Conservation (phyloP, 148 eudicot species). For the Hydrangea macrophylla region DNA sequence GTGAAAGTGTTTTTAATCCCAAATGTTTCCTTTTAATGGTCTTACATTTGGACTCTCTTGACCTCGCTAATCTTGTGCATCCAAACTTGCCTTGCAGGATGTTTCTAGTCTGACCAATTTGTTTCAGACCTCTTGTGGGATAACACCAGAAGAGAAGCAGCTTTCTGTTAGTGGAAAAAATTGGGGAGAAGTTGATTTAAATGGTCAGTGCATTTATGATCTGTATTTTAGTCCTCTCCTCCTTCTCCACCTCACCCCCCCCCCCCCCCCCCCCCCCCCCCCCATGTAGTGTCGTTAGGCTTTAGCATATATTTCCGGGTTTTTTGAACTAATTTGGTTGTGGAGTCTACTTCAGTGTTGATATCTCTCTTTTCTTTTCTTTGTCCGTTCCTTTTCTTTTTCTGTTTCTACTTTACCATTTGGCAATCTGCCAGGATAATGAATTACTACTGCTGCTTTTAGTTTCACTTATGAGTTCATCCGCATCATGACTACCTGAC, state of each 20-base stretch:
- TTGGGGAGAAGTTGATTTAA: slow-evolving; percentile 90
- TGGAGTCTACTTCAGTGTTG: no score
- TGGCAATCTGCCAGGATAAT: no score
- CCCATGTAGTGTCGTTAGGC: no score
- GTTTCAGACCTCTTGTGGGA: slow-evolving; percentile 61
- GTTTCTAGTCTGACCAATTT: slow-evolving; percentile 61
- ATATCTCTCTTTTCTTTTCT: no score
- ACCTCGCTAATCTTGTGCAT: background rate
- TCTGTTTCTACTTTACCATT: no score
- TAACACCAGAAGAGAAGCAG: slow-evolving; percentile 85
- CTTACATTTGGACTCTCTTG: slow-evolving; percentile 1
- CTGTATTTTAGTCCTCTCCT: background rate
- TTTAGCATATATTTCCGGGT: no score
- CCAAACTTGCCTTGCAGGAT: slow-evolving; percentile 50
- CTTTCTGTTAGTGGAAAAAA: slow-evolving; percentile 92
- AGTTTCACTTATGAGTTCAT: background rate
- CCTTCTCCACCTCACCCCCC: background rate
- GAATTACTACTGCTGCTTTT: background rate
- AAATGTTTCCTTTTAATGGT: no score
- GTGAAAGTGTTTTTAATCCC: no score
- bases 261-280: no score
- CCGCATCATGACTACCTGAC: background rate
- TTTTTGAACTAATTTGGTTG: no score
- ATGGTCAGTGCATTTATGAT: slow-evolving; percentile 44
- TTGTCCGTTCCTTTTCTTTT: no score